Conservation (phyloP, 768 basidiomycete species). For the Mycena vitilis region DNA sequence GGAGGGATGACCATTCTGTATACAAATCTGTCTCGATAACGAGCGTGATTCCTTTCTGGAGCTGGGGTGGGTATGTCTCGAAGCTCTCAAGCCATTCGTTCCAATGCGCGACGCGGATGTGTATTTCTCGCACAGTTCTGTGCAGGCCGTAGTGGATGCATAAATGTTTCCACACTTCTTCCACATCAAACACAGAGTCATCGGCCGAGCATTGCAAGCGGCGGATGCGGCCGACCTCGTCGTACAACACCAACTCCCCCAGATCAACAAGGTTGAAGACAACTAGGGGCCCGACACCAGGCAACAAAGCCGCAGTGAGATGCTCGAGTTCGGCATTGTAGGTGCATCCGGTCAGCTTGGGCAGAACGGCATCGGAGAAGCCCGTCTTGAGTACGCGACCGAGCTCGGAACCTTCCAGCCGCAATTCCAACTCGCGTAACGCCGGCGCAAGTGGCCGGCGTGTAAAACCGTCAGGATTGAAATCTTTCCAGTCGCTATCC, state of each 20-base stretch:
- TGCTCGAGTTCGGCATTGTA: too few relatives aligned
- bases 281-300: conserved; percentile 2
- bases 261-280: neutral
- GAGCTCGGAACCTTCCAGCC: neutral
- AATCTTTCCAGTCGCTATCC: neutral
- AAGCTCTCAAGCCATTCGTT: neutral
- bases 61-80: neutral
- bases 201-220: conserved; percentile 4
- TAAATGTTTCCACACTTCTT: conserved; percentile 6
- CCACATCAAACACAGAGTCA: neutral
- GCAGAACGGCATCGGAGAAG: conserved; percentile 1
- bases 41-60: neutral
- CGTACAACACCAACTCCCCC: neutral
- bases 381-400: neutral
- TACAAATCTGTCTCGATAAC: neutral
- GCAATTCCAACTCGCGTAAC: conserved; percentile 15
- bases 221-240: conserved; percentile 5
- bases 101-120: neutral
- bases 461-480: neutral
- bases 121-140: conserved; percentile 19
- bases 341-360: neutral
- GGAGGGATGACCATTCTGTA: neutral
- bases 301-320: neutral
- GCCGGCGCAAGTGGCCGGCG: conserved; percentile 9
- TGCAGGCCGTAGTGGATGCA: conserved; percentile 5